phyloP scores from a whole-genome alignment of 495 filamentous ascomycete species.

The Chaetomium fimeti region DNA sequence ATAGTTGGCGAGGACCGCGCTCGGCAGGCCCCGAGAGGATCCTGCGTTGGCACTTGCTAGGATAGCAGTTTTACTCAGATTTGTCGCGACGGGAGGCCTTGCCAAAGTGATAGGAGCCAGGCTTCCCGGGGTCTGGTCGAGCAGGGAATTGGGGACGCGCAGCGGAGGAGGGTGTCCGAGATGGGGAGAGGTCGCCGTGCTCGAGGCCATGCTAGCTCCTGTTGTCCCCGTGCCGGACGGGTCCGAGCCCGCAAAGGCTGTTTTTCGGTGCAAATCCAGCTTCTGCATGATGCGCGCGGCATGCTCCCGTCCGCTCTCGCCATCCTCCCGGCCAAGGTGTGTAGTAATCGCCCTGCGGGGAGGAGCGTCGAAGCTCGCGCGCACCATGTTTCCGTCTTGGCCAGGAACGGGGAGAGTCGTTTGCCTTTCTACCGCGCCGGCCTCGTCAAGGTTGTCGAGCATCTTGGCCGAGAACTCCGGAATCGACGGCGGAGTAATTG shows the following conservation, averaged over 20 bases:
- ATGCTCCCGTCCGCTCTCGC: slow-evolving; percentile 69
- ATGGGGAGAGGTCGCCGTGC: slow-evolving; percentile 32
- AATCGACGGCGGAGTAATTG: slow-evolving; percentile 82
- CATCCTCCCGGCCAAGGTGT: slow-evolving; percentile 53
- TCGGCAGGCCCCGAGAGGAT: slow-evolving; percentile 68
- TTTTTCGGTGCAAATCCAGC: slow-evolving; percentile 82
- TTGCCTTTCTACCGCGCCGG: slow-evolving; percentile 55
- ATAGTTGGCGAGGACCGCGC: slow-evolving; percentile 83
- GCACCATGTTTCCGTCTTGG: slow-evolving; percentile 53
- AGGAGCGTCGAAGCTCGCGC: slow-evolving; percentile 67
- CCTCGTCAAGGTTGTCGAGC: slow-evolving; percentile 63
- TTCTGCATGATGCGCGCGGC: slow-evolving; percentile 87
- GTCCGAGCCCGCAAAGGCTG: slow-evolving; percentile 53
- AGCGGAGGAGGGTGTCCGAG: slow-evolving; percentile 27
- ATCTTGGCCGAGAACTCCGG: slow-evolving; percentile 83
- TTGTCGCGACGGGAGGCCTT: slow-evolving; percentile 81
- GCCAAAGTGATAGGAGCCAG: slow-evolving; percentile 82
- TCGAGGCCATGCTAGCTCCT: slow-evolving; percentile 67
- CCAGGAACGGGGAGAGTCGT: slow-evolving; percentile 67
- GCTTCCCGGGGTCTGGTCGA: slow-evolving; percentile 52
- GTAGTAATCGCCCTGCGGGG: slow-evolving; percentile 50
- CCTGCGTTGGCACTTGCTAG: slow-evolving; percentile 69
- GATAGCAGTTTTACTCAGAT: slow-evolving; percentile 83
- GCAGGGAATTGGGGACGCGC: slow-evolving; percentile 26
- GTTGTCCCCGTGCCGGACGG: slow-evolving; percentile 36